phyloP scores from a whole-genome alignment of 2,329 filamentous ascomycete species.

The Zymoseptoria passerinii region DNA sequence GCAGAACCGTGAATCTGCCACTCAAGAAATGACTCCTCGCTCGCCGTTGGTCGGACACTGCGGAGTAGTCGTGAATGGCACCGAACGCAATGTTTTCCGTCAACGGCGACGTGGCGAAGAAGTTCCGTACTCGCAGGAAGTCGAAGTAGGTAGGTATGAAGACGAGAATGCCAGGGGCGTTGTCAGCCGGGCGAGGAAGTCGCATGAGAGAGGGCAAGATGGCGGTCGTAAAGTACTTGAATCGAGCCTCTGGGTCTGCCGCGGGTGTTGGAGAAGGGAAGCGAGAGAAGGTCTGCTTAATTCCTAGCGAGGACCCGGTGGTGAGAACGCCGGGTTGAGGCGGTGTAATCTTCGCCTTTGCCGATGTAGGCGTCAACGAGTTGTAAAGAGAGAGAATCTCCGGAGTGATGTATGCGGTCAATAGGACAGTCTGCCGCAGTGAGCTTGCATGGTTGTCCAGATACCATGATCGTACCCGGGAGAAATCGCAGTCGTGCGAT shows the following conservation, averaged over 20 bases:
- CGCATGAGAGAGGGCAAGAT: conserved; percentile 68
- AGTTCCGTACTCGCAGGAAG: conserved; percentile 87
- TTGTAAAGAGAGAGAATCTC: conserved; percentile 76
- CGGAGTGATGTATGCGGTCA: conserved; percentile 77
- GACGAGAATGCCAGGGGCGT: conserved; percentile 60
- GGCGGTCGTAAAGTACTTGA: conserved; percentile 80
- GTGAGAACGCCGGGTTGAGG: conserved; percentile 55
- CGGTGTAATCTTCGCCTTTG: conserved; percentile 63
- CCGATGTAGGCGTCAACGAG: conserved; percentile 69
- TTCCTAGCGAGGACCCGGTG: conserved; percentile 46
- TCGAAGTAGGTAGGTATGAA: conserved; percentile 93
- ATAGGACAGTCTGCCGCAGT: conserved; percentile 76
- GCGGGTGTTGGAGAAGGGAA: conserved; percentile 64
- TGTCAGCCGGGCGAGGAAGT: conserved; percentile 51
- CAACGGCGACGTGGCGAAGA: conserved; percentile 64
- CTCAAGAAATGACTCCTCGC: conserved; percentile 80
- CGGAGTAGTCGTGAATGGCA: conserved; percentile 80
- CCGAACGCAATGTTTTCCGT: conserved; percentile 61
- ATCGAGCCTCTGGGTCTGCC: conserved; percentile 76
- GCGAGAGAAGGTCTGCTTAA: conserved; percentile 82
- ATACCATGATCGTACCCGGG: conserved; percentile 82
- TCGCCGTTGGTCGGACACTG: conserved; percentile 67
- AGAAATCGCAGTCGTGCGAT: conserved; percentile 87
- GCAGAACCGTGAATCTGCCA: conserved; percentile 70
- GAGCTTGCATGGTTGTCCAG: conserved; percentile 75